Base-by-base conservation (phyloP, 208 protist species). In the Porcisia hertigi region DNA sequence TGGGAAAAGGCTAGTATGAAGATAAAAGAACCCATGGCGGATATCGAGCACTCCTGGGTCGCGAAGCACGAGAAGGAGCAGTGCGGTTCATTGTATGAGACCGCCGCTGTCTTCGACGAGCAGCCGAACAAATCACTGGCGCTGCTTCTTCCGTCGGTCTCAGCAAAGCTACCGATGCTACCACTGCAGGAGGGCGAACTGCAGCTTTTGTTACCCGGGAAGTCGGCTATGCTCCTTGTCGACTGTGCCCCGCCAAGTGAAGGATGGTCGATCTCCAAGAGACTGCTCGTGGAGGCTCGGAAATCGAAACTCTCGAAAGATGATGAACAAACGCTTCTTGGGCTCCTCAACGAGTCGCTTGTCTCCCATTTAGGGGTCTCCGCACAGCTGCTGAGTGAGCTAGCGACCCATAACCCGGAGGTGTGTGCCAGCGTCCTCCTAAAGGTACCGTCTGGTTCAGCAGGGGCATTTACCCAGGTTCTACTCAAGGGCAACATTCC, bases 11-110 rank as follows among this genome's bases (percentile, higher is more conserved):
- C 84, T 43, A 79, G 69, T 53, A 66, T 87, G 4, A 76, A 82
- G 34, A 70, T 93, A 16, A 92, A 93, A 77, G 88, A 91, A 62
- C 73, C 85, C 30, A 83, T 95, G 69, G 81, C 82, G 7, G 86
- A 92, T 39, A 77, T 95, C 41, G 78, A 86, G 62, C 80, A 92
- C 34, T 87, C 74, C 65, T 93, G 89, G 89, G 75, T 73, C 49
- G 59, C 75, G 14, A 87, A 94, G 54, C 65, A 76, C 34, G 87
- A 92, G 54, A 85, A 91, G 77, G 71, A 77, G 62, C 75, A 85
- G 71, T 85, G 82, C 57, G 72, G 77, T n/a, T 67, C 75, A 71
- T 45, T 87, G 54, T 81, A 75, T 59, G 79, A 86, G 73, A 83
- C 39, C 3, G 82, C 78, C 8, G 87, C 88, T 11, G 69, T 88